Base-by-base conservation (phyloP, 768 basidiomycete genomes). In the Mycena kentingensis region DNA sequence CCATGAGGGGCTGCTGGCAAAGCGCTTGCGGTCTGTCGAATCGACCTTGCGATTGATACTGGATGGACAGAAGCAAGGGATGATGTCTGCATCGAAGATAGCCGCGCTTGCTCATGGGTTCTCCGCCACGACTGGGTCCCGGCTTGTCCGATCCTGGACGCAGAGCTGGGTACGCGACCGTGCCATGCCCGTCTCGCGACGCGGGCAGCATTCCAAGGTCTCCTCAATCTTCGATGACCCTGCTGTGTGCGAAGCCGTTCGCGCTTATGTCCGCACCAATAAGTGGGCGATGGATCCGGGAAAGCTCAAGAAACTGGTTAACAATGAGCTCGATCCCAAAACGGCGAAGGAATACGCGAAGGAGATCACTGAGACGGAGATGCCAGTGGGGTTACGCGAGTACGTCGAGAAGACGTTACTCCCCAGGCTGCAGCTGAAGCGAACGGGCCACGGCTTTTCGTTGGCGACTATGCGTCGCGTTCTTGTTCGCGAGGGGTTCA, bases 251-350 rank as follows among this genome's bases (percentile, higher is more conserved):
- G 54, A 49, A 21, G 60, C 52, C 22, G 38, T 56, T n/a, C 51
- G 45, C 35, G 27, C 58, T 4, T 62, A 50, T 26, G n/a, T 61
- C 28, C 58, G 54, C 15, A 49, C 58, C 39, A 57, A 63, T 28
- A 63, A 63, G 50, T 63, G 63, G 63, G 49, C 61, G 6, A 55
- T 61, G 26, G 51, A 63, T 35, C 62, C 62, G 0, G 49, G 32
- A 21, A 63, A 60, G 44, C 47, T 65, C 27, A 50, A 35, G 5
- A 21, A 52, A n/a, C 58, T 63, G 37, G 51, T 8, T 0, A 28
- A 52, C 7, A 48, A 47, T 2, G 28, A 62, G 39, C 55, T 63
- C 7, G 25, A 58, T 36, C 55, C 51, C 13, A 39, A 35, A 1
- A 47, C 46, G n/a, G 56, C 54, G 11, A 21, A 50, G 5, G 51